Base-by-base conservation (phyloP, 2,329 filamentous ascomycete species). In the Aureobasidium sp. region DNA sequence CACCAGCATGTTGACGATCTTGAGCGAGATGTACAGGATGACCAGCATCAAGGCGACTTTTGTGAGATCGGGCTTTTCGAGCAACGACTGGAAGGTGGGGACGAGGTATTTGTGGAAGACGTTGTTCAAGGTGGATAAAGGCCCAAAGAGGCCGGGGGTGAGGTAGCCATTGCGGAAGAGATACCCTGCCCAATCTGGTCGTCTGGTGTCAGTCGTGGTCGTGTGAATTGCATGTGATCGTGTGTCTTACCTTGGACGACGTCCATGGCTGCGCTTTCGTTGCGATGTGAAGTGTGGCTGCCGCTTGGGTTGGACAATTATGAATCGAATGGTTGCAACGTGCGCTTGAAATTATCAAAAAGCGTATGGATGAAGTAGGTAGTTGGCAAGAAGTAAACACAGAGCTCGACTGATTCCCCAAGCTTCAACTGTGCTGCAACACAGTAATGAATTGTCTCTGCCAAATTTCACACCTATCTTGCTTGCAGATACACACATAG, bases 1-100 rank as follows among this genome's bases (percentile, higher is more conserved):
- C 57, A 83, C 81, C 16, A 89, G 72, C 72, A 86, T 85, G 65
- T 84, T 78, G 58, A 84, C 71, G 37, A 93, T 73, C 59, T 80
- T 79, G 55, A 84, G 69, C 11, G 75, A 77, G 54, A 90, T 66
- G 64, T 89, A 74, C 48, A 91, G 68, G 53, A 83, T 70, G 25
- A 83, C 60, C 39, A 84, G 69, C 3, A 87, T 71, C 7, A 83
- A 62, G 12, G 74, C 72, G 48, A 85, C 69, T 8, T 78, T 72
- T 41, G 77, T 68, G 53, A 76, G 66, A 62, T 76, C 73, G 48
- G 73, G 72, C 55, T 67, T 68, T 29, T 59, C 57, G 19, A 64
- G 60, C 24, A 66, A 30, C 11, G 61, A 59, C 22, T 59, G 58
- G 53, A 68, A 53, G 58, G 68, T 55, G 11, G 63, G 64, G 25